phyloP scores from a whole-genome alignment of 495 filamentous ascomycete genomes.

The Penicillium alfredii region DNA sequence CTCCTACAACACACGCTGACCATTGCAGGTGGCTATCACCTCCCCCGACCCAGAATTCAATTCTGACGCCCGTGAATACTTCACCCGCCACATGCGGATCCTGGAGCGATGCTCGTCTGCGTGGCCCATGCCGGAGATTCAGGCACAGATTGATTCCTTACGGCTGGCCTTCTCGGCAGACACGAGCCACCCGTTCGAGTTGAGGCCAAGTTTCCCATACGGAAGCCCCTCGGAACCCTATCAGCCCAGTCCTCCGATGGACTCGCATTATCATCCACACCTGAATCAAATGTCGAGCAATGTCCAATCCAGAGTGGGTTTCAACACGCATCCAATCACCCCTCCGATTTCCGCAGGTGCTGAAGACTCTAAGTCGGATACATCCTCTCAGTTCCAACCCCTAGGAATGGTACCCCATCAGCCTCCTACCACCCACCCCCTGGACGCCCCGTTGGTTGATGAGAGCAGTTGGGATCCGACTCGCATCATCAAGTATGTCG shows the following conservation, averaged over 20 bases:
- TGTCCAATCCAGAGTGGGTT: slow-evolving; percentile 63
- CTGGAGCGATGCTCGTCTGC: slow-evolving; percentile 76
- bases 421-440: slow-evolving; percentile 39
- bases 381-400: slow-evolving; percentile 67
- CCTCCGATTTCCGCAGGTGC: slow-evolving; percentile 73
- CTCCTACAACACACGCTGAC: too few species aligned
- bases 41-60: slow-evolving; percentile 89
- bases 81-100: slow-evolving; percentile 92
- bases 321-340: slow-evolving; percentile 69
- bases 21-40: slow-evolving; percentile 77
- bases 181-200: slow-evolving; percentile 73
- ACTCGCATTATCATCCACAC: slow-evolving; percentile 39
- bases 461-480: slow-evolving; percentile 83
- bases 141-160: slow-evolving; percentile 83
- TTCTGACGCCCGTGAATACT: slow-evolving; percentile 79
- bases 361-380: slow-evolving; percentile 70
- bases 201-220: slow-evolving; percentile 85
- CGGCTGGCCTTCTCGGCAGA: slow-evolving; percentile 92
- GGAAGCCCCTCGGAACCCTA: slow-evolving; percentile 66
- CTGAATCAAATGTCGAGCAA: slow-evolving; percentile 25
- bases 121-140: slow-evolving; percentile 91
- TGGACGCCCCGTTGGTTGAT: slow-evolving; percentile 57
- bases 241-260: slow-evolving; percentile 57
- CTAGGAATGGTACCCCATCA: slow-evolving; percentile 64
- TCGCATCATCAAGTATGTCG: slow-evolving; percentile 82